Conservation (phyloP, 805 yeast genomes). For the Kodamaea hsintzibuensis region DNA sequence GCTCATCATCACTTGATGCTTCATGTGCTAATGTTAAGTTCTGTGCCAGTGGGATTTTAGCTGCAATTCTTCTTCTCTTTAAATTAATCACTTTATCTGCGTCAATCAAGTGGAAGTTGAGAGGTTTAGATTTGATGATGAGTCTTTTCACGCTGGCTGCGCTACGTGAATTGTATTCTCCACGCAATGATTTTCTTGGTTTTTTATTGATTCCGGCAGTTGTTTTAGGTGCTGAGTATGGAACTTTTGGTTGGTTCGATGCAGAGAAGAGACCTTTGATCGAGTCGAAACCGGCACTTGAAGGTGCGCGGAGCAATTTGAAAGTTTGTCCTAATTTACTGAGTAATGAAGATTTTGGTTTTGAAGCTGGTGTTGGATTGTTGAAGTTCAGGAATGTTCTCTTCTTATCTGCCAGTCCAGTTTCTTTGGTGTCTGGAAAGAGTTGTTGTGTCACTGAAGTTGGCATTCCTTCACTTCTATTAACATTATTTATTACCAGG, state of each 20-base stretch:
- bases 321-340: conserved; percentile 37
- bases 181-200: conserved; percentile 7
- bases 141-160: conserved; percentile 34
- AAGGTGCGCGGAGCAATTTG: conserved; percentile 28
- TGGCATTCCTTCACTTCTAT: conserved; percentile 27
- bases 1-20: conserved; percentile 14
- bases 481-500: conserved; percentile 23
- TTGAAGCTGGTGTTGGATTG: conserved; percentile 9
- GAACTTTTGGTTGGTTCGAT: conserved; percentile 14
- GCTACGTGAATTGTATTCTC: conserved; percentile 17
- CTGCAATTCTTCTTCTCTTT: conserved; percentile 30
- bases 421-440: conserved; percentile 18
- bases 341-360: conserved; percentile 28
- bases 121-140: conserved; percentile 41
- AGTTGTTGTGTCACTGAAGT: conserved; percentile 32
- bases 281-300: conserved; percentile 12
- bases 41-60: conserved; percentile 13
- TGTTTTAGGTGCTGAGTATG: background rate
- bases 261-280: conserved; percentile 36
- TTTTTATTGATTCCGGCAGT: background rate
- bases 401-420: conserved; percentile 14
- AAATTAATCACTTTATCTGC: conserved; percentile 40
- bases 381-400: conserved; percentile 17
- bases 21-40: background rate
- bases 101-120: conserved; percentile 42